Evolutionary conservation across 2,329 filamentous ascomycete species (phyloP).

Genomic region (Colletotrichum chlorophyti): DNA sequence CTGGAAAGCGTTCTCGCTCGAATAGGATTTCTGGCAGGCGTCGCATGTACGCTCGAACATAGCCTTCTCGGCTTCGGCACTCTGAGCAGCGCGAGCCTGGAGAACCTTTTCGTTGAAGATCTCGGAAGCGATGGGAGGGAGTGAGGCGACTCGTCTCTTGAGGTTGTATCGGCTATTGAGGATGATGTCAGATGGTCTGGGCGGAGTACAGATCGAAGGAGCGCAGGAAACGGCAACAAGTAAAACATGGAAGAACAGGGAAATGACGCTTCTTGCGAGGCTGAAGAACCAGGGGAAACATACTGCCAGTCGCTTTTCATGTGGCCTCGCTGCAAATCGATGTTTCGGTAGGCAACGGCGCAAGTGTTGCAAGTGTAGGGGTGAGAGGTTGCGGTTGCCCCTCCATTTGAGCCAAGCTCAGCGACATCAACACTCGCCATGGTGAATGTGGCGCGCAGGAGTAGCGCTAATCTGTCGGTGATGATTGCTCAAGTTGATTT

Average conservation of each 20-base stretch:
- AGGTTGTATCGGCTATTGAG: slow-evolving; percentile 85
- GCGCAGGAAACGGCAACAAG: not conserved
- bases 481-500: not conserved
- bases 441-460: slow-evolving; percentile 28
- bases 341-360: slow-evolving; percentile 93
- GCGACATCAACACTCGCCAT: slow-evolving; percentile 53
- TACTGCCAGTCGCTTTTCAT: slow-evolving; percentile 99
- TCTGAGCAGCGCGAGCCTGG: slow-evolving; percentile 84
- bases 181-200: slow-evolving; percentile 27
- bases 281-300: too few species aligned
- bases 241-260: not conserved
- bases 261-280: too few species aligned
- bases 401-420: slow-evolving; percentile 33
- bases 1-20: slow-evolving; percentile 92
- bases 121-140: slow-evolving; percentile 90
- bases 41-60: slow-evolving; percentile 85
- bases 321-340: slow-evolving; percentile 90
- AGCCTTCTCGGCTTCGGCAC: slow-evolving; percentile 85
- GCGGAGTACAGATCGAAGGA: too few species aligned
- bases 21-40: slow-evolving; percentile 90
- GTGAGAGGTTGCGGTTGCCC: slow-evolving; percentile 61
- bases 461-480: not conserved
- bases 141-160: slow-evolving; percentile 88
- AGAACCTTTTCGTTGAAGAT: slow-evolving; percentile 95
- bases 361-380: slow-evolving; percentile 99